These are phyloP conservation scores for Baorangia bicolor DNA, from an alignment of 768 basidiomycete genomes.

Conservation along the genomic window DNA sequence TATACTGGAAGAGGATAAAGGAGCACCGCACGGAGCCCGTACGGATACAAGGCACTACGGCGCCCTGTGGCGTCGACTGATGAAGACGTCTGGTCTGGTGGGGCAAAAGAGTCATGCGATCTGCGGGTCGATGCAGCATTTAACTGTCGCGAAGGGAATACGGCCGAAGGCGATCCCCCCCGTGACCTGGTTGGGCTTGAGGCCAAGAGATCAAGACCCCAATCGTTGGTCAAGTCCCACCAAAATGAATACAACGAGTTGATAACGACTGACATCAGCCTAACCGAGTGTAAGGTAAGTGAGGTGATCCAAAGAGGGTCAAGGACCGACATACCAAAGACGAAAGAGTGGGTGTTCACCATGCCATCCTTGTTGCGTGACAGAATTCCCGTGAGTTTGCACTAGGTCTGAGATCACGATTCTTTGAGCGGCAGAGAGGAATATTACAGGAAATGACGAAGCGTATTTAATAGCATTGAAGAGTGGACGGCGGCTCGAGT, in stretches of 20 bases:
- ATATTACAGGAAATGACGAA: slow-evolving; percentile 94
- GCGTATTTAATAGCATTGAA: slow-evolving; percentile 96
- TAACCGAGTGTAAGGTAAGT: slow-evolving; percentile 30
- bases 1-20: slow-evolving; percentile 83
- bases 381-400: slow-evolving; percentile 45
- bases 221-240: slow-evolving; percentile 99
- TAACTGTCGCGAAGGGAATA: slow-evolving; percentile 49
- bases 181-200: slow-evolving; percentile 27
- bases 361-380: slow-evolving; percentile 56
- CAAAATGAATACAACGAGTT: slow-evolving; percentile 97
- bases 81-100: slow-evolving; percentile 11
- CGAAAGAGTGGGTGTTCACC: slow-evolving; percentile 78
- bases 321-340: slow-evolving; percentile 60
- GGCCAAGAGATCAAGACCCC: slow-evolving; percentile 83
- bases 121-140: slow-evolving; percentile 21
- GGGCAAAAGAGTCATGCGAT: slow-evolving; percentile 6
- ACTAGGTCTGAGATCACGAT: slow-evolving; percentile 61
- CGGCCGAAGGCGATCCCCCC: slow-evolving; percentile 40
- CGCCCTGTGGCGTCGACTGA: slow-evolving; percentile 16
- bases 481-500: slow-evolving; percentile 69
- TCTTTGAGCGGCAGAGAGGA: slow-evolving; percentile 88
- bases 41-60: slow-evolving; percentile 43
- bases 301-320: neutral
- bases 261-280: slow-evolving; percentile 79
- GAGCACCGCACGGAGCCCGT: slow-evolving; percentile 72